phyloP scores from a whole-genome alignment of 2,329 filamentous ascomycete species.

The Penicillium sp. region DNA sequence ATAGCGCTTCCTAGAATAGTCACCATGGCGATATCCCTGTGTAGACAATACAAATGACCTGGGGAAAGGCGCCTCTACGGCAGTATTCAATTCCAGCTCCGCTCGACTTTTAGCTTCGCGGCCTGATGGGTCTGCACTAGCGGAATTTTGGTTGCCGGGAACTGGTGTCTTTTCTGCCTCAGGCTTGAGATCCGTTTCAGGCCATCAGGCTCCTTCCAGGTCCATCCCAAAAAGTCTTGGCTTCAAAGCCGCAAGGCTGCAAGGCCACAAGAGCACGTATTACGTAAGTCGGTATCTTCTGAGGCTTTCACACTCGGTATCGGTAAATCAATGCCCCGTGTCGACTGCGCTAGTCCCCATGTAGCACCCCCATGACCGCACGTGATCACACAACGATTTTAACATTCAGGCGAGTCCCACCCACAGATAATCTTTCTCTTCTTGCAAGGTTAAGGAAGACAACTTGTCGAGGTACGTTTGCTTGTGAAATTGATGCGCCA shows the following conservation, averaged over 20 bases:
- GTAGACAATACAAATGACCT: conserved; percentile 7
- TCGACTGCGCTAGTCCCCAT: not conserved
- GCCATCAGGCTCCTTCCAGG: too few species aligned
- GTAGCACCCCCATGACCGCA: conserved; percentile 8
- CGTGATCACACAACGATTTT: conserved; percentile 41
- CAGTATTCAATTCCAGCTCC: conserved; percentile 5
- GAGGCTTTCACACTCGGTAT: not conserved
- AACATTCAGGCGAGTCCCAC: conserved; percentile 25
- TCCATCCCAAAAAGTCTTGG: too few species aligned
- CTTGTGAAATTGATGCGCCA: too few species aligned
- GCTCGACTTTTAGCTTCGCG: conserved; percentile 8
- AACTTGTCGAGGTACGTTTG: conserved; percentile 53
- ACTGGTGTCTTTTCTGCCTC: conserved; percentile 10
- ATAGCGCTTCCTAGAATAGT: conserved; percentile 9
- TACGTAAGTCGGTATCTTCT: not conserved
- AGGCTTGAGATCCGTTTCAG: not conserved
- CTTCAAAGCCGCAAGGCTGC: not conserved
- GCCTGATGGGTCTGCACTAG: not conserved
- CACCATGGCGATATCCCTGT: conserved; percentile 16
- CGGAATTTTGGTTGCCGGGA: not conserved
- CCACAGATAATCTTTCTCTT: conserved; percentile 21
- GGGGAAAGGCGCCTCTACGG: too few species aligned
- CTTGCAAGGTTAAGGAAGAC: conserved; percentile 55
- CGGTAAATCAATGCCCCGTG: not conserved
- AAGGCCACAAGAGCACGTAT: not conserved